These are phyloP conservation scores for Coniosporium tulheliwenetii DNA, from an alignment of 2,329 filamentous ascomycete species.

Conservation along the genomic window DNA sequence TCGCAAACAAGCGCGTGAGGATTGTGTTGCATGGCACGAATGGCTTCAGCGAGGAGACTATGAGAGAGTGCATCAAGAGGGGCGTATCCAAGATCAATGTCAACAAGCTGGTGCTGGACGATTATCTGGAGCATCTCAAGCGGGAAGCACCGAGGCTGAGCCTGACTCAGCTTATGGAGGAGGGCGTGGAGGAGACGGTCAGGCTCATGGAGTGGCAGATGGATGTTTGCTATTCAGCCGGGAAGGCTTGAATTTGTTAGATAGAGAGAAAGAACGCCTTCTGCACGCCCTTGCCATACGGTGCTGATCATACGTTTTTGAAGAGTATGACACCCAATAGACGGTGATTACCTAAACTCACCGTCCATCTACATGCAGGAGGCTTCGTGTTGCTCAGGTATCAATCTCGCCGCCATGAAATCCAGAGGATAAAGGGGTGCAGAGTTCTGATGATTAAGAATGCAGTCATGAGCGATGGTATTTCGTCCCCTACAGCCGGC, in stretches of 20 bases:
- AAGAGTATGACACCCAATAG: too few relatives aligned
- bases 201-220: conserved; percentile 11
- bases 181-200: conserved; percentile 12
- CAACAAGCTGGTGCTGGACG: conserved; percentile 36
- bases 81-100: conserved; percentile 44
- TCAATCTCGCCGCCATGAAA: too few relatives aligned
- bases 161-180: conserved; percentile 14
- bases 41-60: conserved; percentile 34
- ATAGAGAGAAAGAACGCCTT: too few relatives aligned
- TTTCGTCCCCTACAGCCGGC: too few relatives aligned
- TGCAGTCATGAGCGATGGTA: too few relatives aligned
- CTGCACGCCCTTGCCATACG: too few relatives aligned
- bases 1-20: conserved; percentile 24
- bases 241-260: background rate
- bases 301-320: too few relatives aligned
- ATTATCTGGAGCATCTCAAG: conserved; percentile 10
- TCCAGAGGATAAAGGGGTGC: too few relatives aligned
- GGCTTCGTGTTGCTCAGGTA: too few relatives aligned
- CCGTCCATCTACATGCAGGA: too few relatives aligned
- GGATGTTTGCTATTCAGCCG: conserved; percentile 4
- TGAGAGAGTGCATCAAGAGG: conserved; percentile 33
- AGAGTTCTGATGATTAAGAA: too few relatives aligned
- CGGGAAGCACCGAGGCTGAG: conserved; percentile 7
- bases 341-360: too few relatives aligned
- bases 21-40: conserved; percentile 44